A percentile compares a stretch with the other conserved stretches of the same genome.
phyloP scores from a whole-genome alignment of 2,329 filamentous ascomycete species.

The Sporothrix protearum region DNA sequence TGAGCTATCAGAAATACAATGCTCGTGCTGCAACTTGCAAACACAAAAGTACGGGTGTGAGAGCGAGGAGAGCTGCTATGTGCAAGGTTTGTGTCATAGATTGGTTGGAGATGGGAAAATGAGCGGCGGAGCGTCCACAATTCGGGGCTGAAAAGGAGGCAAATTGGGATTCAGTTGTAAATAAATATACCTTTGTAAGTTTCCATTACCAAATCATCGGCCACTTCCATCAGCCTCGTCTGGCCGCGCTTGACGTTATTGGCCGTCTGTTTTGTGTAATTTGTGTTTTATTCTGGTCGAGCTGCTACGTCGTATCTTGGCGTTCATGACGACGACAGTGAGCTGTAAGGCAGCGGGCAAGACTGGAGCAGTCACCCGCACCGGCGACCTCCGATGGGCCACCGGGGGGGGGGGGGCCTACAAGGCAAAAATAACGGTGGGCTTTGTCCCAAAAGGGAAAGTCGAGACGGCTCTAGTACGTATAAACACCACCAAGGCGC shows the following conservation, averaged over 20 bases:
- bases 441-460: neutral
- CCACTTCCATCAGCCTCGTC: slow-evolving; percentile 15
- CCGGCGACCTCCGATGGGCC: slow-evolving; percentile 21
- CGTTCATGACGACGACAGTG: too few species aligned
- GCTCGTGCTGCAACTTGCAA: neutral
- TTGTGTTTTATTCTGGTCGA: too few species aligned
- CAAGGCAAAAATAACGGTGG: neutral
- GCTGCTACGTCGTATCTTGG: too few species aligned
- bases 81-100: neutral
- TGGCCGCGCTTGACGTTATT: neutral
- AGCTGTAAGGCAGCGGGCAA: neutral
- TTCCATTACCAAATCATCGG: slow-evolving; percentile 21
- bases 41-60: neutral
- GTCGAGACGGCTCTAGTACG: slow-evolving; percentile 14
- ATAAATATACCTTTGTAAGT: neutral
- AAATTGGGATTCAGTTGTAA: slow-evolving; percentile 32
- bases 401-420: too few species aligned
- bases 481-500: too few species aligned
- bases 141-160: neutral
- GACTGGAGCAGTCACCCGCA: neutral
- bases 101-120: neutral
- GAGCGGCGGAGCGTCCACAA: neutral
- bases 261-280: too few species aligned
- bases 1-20: neutral
- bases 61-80: too few species aligned